phyloP scores from a whole-genome alignment of 2,329 filamentous ascomycete genomes.

The Penicillium brasilianum region DNA sequence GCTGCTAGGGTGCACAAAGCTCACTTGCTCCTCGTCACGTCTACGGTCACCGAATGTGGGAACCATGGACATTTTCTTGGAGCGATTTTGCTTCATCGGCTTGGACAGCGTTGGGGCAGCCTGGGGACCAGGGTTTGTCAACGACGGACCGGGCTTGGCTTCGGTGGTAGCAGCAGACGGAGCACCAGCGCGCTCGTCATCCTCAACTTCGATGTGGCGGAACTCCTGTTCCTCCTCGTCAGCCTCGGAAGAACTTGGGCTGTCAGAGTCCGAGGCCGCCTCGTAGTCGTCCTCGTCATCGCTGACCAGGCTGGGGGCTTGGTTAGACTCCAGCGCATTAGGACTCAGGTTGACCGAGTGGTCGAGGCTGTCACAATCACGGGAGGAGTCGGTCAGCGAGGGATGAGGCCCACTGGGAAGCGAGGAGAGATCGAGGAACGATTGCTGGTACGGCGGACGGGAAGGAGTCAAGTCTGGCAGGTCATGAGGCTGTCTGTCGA shows the following conservation, averaged over 20 bases:
- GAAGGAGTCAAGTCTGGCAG: slow-evolving; percentile 48
- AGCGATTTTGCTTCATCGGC: slow-evolving; percentile 38
- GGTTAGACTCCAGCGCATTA: slow-evolving; percentile 72
- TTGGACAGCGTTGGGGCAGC: slow-evolving; percentile 36
- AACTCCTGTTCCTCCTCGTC: slow-evolving; percentile 61
- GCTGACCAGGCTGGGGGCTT: slow-evolving; percentile 78
- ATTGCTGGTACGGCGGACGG: slow-evolving; percentile 36
- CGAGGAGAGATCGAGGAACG: slow-evolving; percentile 38
- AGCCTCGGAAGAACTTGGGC: slow-evolving; percentile 53
- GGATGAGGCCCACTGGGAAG: slow-evolving; percentile 49
- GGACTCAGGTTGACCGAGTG: slow-evolving; percentile 66
- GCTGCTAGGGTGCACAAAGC: slow-evolving; percentile 43
- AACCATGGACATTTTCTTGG: slow-evolving; percentile 39
- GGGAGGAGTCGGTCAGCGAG: slow-evolving; percentile 19
- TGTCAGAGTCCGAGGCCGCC: slow-evolving; percentile 67
- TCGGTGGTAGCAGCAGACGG: slow-evolving; percentile 39
- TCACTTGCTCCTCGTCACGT: slow-evolving; percentile 43
- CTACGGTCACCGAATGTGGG: slow-evolving; percentile 34
- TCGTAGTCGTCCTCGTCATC: slow-evolving; percentile 77
- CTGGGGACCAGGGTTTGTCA: slow-evolving; percentile 36
- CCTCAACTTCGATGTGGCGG: slow-evolving; percentile 52
- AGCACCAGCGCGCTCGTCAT: slow-evolving; percentile 49
- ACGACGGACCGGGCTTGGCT: slow-evolving; percentile 40
- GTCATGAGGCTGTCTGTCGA: slow-evolving; percentile 46
- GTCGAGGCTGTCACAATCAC: slow-evolving; percentile 56